Conservation (phyloP, 2,329 filamentous ascomycete species). For the Diaporthe destruens region DNA sequence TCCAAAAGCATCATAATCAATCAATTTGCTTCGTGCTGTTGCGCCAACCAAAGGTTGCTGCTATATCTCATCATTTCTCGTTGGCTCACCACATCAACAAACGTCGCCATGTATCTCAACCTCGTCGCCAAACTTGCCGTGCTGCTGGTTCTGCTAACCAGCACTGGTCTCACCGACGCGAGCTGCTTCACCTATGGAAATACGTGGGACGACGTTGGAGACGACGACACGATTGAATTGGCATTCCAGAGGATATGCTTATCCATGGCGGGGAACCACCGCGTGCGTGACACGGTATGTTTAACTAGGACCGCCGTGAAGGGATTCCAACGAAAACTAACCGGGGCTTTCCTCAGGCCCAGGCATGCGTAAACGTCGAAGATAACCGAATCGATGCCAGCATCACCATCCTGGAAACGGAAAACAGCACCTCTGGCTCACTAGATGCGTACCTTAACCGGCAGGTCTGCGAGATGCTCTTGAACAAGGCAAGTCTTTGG, state of each 20-base stretch:
- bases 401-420: neutral
- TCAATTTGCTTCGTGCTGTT: neutral
- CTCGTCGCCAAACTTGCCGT: neutral
- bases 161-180: neutral
- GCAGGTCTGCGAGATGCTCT: too few species aligned
- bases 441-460: too few species aligned
- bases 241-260: neutral
- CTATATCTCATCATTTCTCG: neutral
- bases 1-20: neutral
- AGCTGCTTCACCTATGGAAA: neutral
- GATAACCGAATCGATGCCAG: neutral
- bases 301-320: neutral
- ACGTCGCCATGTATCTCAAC: neutral
- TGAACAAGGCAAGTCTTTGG: too few species aligned
- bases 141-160: neutral
- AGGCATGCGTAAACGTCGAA: neutral
- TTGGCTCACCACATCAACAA: neutral
- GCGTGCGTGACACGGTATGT: neutral
- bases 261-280: neutral
- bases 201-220: neutral
- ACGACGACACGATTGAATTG: neutral
- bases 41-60: neutral
- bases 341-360: neutral
- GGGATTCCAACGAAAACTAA: neutral
- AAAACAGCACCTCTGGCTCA: too few species aligned